Evolutionary conservation across 2,329 filamentous ascomycete genomes (phyloP).

Genomic region (Cercospora sesami): DNA sequence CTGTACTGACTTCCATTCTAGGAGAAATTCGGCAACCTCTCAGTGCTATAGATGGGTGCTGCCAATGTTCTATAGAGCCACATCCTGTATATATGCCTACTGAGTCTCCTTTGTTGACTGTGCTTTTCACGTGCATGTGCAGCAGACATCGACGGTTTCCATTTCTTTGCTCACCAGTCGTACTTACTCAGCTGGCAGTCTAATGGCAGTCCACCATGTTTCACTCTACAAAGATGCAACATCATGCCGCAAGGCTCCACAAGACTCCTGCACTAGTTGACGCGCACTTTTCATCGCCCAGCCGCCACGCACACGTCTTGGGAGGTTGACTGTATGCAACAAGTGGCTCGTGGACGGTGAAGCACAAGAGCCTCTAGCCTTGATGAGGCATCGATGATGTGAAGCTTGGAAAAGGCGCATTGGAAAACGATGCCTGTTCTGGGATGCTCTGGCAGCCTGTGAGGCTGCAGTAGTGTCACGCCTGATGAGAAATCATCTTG

Average conservation of each 20-base stretch:
- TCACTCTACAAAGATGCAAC: no score
- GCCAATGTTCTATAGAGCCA: slow-evolving; percentile 28
- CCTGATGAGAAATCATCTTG: neutral
- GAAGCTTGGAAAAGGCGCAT: no score
- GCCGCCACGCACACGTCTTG: neutral
- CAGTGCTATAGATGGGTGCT: slow-evolving; percentile 71
- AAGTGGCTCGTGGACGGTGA: neutral
- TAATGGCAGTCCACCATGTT: neutral
- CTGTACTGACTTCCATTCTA: slow-evolving; percentile 44
- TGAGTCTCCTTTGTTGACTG: slow-evolving; percentile 23
- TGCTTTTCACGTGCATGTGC: slow-evolving; percentile 4
- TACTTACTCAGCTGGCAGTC: neutral
- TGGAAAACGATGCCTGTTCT: no score
- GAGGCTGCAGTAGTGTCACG: neutral
- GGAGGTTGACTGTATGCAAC: neutral
- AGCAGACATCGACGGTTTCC: neutral
- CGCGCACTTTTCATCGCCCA: neutral
- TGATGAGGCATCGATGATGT: neutral
- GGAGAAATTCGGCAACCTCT: slow-evolving; percentile 99
- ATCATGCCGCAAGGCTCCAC: neutral
- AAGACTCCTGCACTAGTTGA: neutral
- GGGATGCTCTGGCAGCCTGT: neutral
- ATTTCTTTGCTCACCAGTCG: neutral
- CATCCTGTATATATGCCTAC: slow-evolving; percentile 30
- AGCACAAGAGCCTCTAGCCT: neutral